Evolutionary conservation across 768 basidiomycete genomes (phyloP).

Genomic region (Termitomyces sp.): DNA sequence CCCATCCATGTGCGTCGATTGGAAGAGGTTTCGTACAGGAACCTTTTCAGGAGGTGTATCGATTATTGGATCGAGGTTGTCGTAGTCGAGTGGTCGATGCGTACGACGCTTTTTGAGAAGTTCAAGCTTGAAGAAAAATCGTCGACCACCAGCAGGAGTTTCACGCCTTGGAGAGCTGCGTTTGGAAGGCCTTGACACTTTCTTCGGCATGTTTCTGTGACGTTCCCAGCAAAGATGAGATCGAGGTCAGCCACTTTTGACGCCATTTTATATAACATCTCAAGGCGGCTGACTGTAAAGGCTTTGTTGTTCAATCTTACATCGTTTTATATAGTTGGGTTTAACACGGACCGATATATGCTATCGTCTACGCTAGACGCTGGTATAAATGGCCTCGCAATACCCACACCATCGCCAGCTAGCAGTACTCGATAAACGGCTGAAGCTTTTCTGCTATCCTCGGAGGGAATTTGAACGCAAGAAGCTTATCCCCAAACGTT

Average conservation of each 20-base stretch:
- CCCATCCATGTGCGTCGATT: not conserved
- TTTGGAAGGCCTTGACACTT: slow-evolving; percentile 2
- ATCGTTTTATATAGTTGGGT: not conserved
- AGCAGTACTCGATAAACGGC: slow-evolving; percentile 62
- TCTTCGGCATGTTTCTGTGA: slow-evolving; percentile 7
- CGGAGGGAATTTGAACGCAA: slow-evolving; percentile 77
- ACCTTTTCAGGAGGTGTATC: slow-evolving; percentile 17
- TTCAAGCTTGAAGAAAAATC: slow-evolving; percentile 36
- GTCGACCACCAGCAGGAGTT: slow-evolving; percentile 23
- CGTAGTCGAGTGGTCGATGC: slow-evolving; percentile 8
- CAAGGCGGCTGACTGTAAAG: slow-evolving; percentile 2
- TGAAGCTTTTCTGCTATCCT: slow-evolving; percentile 61
- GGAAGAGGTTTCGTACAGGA: not conserved
- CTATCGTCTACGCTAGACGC: slow-evolving; percentile 10
- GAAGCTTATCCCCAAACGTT: slow-evolving; percentile 70
- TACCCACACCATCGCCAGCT: not conserved
- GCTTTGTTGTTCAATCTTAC: not conserved
- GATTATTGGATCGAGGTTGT: slow-evolving; percentile 19
- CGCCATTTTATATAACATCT: not conserved
- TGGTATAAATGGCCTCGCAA: not conserved
- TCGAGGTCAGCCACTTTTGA: slow-evolving; percentile 5
- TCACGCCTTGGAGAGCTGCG: not conserved
- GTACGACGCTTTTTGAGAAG: slow-evolving; percentile 16
- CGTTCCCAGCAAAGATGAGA: not conserved
- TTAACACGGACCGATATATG: slow-evolving; percentile 7